Conservation (phyloP, 2,329 filamentous ascomycete genomes). For the Cephalotrichum gorgonifer region DNA sequence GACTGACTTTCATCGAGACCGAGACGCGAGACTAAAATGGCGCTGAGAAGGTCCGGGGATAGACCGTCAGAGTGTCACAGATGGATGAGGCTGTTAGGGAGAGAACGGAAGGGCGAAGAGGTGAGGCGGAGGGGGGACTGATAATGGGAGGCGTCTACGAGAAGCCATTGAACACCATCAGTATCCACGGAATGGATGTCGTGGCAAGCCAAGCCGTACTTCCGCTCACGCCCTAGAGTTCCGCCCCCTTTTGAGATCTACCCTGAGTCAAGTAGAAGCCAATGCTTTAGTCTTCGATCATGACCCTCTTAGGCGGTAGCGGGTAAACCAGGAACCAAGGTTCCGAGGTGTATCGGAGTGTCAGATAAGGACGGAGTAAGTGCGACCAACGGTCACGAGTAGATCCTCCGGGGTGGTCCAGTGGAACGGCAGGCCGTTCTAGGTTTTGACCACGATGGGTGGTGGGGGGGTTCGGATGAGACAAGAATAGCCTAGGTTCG, state of each 20-base stretch:
- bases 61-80: neutral
- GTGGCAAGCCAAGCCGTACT: conserved; percentile 4
- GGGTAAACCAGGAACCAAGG: neutral
- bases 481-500: too few relatives aligned
- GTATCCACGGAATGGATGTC: neutral
- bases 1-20: conserved; percentile 23
- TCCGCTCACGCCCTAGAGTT: neutral
- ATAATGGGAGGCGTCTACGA: neutral
- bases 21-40: neutral
- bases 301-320: neutral
- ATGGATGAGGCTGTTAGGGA: neutral
- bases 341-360: neutral
- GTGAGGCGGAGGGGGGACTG: neutral
- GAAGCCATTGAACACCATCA: conserved; percentile 3
- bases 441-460: too few relatives aligned
- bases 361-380: neutral
- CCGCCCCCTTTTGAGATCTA: conserved; percentile 1
- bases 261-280: neutral
- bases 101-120: neutral
- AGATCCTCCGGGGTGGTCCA: too few relatives aligned
- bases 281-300: neutral
- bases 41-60: neutral
- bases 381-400: too few relatives aligned
- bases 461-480: neutral
- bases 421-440: too few relatives aligned